These are phyloP conservation scores for Pseudogymnoascus sp. DNA, from an alignment of 2,329 filamentous ascomycete genomes.

Conservation along the genomic window DNA sequence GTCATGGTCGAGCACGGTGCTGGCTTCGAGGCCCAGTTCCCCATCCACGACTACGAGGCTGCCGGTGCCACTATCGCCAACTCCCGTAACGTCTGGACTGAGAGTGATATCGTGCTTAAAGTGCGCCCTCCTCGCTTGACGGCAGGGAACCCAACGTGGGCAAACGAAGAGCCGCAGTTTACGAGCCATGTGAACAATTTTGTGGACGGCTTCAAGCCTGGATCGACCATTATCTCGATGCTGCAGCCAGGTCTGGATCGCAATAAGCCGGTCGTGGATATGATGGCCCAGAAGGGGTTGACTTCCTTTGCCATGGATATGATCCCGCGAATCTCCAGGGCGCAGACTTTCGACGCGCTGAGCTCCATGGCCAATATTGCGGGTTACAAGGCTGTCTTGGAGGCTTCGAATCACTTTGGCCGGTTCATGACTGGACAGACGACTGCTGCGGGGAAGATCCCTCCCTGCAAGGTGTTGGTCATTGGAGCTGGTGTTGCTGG, in stretches of 20 bases:
- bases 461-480: slow-evolving; percentile 80
- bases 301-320: slow-evolving; percentile 88
- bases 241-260: slow-evolving; percentile 62
- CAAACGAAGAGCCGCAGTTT: slow-evolving; percentile 35
- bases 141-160: neutral
- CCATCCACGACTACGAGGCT: slow-evolving; percentile 65
- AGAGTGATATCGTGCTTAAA: slow-evolving; percentile 74
- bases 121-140: slow-evolving; percentile 61
- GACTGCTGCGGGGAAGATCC: slow-evolving; percentile 82
- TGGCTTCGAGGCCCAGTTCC: slow-evolving; percentile 69
- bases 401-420: slow-evolving; percentile 83
- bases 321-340: slow-evolving; percentile 81
- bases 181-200: slow-evolving; percentile 40
- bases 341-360: slow-evolving; percentile 80
- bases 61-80: slow-evolving; percentile 74
- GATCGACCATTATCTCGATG: slow-evolving; percentile 72
- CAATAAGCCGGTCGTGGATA: slow-evolving; percentile 67
- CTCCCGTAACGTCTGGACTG: slow-evolving; percentile 58
- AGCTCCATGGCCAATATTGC: slow-evolving; percentile 92
- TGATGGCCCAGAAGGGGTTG: slow-evolving; percentile 59
- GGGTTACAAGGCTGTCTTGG: slow-evolving; percentile 84
- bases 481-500: slow-evolving; percentile 88
- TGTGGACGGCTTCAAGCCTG: slow-evolving; percentile 57
- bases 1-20: slow-evolving; percentile 75
- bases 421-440: slow-evolving; percentile 84